Base-by-base conservation (phyloP, 2,329 filamentous ascomycete genomes). In the Hypoxylon sp. region DNA sequence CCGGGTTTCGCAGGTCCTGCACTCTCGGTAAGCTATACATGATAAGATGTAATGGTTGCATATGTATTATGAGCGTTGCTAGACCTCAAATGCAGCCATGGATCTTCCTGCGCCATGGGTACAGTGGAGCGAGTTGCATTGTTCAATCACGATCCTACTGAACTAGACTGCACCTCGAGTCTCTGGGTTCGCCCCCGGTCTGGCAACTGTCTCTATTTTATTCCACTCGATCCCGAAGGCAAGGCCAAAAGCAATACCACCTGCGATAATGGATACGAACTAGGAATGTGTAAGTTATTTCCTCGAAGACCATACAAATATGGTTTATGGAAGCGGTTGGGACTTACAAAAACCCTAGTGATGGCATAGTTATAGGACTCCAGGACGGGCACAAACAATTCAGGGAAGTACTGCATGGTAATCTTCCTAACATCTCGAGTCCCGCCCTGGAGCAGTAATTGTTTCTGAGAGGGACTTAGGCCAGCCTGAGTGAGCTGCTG, bases 151-250 rank as follows among this genome's bases (percentile, higher is more conserved):
- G 39, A 42, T 42, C 39, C 19, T 39, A 11, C 35, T 39, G 35
- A n/a, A 14, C n/a, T 42, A 8, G 37, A 8, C n/a, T 42, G 37
- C 37, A 17, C 17, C 37, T 17, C 37, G 14, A 14, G 37, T n/a
- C 33, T 51, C 48, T n/a, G 48, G 48, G n/a, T 35, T 10, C 48
- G 17, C 3, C 33, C 29, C 42, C 11, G 19, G 31, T 37, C 42
- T 59, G 31, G 33, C 31, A 5, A 11, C n/a, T 19, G 29, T 13
- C 33, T 48, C 42, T n/a, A 59, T 59, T n/a, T 24, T 50, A 13
- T 14, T 50, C 55, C 55, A 59, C 46, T 51, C 35, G 22, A 59
- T 51, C 2, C 55, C 55, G 46, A 59, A 59, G 17, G 46, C 55
- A 13, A 59, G 29, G 42, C 39, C 42, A 33, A 59, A 59, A 3